These are phyloP conservation scores for Naematelia aurantialba DNA, from an alignment of 768 basidiomycete genomes.

Conservation along the genomic window DNA sequence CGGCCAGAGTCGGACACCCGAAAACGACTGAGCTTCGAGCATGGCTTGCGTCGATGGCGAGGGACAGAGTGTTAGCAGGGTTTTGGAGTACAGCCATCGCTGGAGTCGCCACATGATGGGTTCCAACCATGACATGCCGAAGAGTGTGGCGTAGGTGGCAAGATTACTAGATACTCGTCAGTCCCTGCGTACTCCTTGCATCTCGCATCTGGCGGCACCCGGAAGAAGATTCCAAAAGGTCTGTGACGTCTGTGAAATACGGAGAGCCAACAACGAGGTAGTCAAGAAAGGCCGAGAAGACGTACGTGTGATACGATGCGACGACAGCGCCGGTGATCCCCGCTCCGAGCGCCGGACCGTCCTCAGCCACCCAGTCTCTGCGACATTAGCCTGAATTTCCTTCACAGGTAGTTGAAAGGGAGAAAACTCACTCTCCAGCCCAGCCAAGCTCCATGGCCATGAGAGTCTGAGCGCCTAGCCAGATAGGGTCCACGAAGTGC, in stretches of 20 bases:
- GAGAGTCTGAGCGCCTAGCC: conserved; percentile 55
- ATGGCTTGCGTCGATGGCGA: conserved; percentile 51
- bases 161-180: conserved; percentile 35
- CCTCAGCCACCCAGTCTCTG: conserved; percentile 41
- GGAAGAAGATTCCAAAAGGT: background rate
- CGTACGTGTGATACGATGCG: conserved; percentile 52
- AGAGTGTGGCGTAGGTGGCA: conserved; percentile 52
- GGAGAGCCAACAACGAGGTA: background rate
- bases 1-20: conserved; percentile 52
- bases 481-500: conserved; percentile 56
- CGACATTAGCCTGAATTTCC: conserved; percentile 1
- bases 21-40: conserved; percentile 47
- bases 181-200: background rate
- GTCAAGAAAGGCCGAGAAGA: background rate
- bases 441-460: conserved; percentile 52
- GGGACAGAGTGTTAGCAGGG: conserved; percentile 52
- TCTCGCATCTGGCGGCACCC: no score
- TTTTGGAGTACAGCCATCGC: conserved; percentile 48
- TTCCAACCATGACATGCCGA: conserved; percentile 52
- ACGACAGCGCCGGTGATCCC: conserved; percentile 50
- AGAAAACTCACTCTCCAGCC: conserved; percentile 43
- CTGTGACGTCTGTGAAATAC: no score
- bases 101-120: conserved; percentile 52
- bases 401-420: background rate
- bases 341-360: conserved; percentile 38